These are phyloP conservation scores for Suhomyces sp. DNA, from an alignment of 805 yeast species.

Conservation along the genomic window DNA sequence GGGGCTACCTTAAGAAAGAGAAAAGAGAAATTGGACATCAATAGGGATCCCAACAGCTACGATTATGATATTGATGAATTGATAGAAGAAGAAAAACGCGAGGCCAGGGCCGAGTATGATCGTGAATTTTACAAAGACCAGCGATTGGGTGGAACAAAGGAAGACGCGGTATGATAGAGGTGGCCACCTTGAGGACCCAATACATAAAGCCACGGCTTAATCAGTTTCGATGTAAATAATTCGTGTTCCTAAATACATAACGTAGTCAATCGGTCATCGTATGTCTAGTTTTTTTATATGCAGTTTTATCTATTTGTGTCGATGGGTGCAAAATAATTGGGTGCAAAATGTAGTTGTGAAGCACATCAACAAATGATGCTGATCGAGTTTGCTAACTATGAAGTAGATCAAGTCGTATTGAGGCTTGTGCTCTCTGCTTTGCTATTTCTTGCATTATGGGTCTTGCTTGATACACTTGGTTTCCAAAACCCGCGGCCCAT, in stretches of 20 bases:
- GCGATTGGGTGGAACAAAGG: conserved; percentile 20
- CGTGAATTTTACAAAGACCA: conserved; percentile 19
- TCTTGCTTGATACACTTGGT: not conserved
- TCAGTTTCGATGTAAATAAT: not conserved
- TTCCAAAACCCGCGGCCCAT: conserved; percentile 15
- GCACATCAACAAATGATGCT: not conserved
- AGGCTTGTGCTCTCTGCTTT: not conserved
- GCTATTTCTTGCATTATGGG: not conserved
- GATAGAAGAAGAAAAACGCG: conserved; percentile 33
- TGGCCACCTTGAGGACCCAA: not conserved
- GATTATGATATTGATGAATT: conserved; percentile 46
- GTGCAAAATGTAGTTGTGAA: not conserved
- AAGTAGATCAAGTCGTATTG: not conserved
- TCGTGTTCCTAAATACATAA: not conserved
- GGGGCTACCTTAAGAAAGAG: conserved; percentile 20
- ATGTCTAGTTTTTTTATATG: not conserved
- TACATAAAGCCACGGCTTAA: too few relatives aligned
- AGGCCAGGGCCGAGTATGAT: conserved; percentile 18
- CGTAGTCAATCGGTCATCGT: not conserved
- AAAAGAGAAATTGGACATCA: conserved; percentile 33
- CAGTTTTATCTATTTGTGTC: not conserved
- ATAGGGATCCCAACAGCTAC: conserved; percentile 39
- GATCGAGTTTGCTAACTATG: not conserved
- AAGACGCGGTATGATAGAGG: conserved; percentile 21
- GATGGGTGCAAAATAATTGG: not conserved